Percentiles rank a stretch among this genome's conserved stretches.
phyloP scores from a whole-genome alignment of 345 rosid species.

The Arabidopsis thaliana region DNA sequence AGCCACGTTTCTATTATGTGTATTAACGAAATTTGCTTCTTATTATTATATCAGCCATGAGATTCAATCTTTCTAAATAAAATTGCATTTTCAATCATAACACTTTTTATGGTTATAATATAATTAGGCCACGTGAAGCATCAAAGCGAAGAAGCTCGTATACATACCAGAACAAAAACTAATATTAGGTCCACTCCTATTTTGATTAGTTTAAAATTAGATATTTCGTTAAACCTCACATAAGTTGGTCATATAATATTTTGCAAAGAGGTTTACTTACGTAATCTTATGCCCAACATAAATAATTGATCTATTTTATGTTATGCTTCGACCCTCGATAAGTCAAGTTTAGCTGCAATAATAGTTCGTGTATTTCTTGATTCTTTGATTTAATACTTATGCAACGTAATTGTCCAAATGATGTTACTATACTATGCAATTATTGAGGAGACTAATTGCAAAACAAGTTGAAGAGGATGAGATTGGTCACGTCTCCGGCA shows the following conservation, averaged over 20 bases:
- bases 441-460: slow-evolving; percentile 15
- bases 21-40: not conserved
- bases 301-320: not conserved
- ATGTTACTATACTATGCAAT: slow-evolving; percentile 14
- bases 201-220: slow-evolving; percentile 33
- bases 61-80: not conserved
- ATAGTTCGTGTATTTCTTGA: not conserved
- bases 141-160: not conserved
- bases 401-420: not conserved
- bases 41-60: not conserved
- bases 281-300: not conserved
- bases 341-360: slow-evolving; percentile 4
- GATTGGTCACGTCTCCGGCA: slow-evolving; percentile 40
- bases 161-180: slow-evolving; percentile 24
- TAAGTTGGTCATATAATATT: slow-evolving; percentile 9
- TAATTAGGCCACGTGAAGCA: slow-evolving; percentile 36
- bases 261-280: not conserved
- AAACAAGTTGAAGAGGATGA: slow-evolving; percentile 23
- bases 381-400: not conserved
- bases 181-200: slow-evolving; percentile 30
- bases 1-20: not conserved
- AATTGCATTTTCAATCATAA: too few species aligned
- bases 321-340: not conserved
- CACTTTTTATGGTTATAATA: not conserved
- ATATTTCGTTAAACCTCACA: slow-evolving; percentile 35